Conservation (phyloP, 805 yeast genomes). For the Wickerhamomyces rabaulensis region DNA sequence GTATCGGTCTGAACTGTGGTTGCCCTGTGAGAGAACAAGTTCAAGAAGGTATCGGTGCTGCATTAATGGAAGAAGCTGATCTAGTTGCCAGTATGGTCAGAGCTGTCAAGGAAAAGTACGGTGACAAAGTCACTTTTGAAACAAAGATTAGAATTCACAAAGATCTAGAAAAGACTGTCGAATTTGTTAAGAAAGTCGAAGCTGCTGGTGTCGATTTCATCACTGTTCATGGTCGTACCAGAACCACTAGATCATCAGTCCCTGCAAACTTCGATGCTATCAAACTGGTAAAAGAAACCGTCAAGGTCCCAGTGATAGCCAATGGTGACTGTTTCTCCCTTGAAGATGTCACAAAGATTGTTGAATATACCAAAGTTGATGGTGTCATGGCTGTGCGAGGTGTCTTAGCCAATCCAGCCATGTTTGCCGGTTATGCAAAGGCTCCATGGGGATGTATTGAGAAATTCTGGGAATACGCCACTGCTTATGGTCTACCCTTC, state of each 20-base stretch:
- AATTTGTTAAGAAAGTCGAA: constrained; percentile 69
- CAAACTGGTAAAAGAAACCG: constrained; percentile 44
- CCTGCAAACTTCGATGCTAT: constrained; percentile 87
- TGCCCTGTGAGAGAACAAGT: constrained; percentile 96
- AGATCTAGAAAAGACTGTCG: constrained; percentile 66
- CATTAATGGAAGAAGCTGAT: constrained; percentile 80
- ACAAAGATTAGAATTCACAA: constrained; percentile 88
- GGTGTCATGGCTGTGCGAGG: constrained; percentile 98
- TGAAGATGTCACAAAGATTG: constrained; percentile 60
- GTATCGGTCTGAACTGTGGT: constrained; percentile 93
- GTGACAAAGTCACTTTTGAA: constrained; percentile 70
- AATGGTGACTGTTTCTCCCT: constrained; percentile 88
- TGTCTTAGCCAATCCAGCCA: constrained; percentile 75
- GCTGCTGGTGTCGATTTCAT: constrained; percentile 89
- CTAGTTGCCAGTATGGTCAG: constrained; percentile 77
- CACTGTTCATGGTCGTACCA: constrained; percentile 91
- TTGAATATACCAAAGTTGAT: constrained; percentile 65
- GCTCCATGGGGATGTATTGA: constrained; percentile 95
- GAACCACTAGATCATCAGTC: constrained; percentile 74
- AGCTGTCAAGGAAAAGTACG: constrained; percentile 74
- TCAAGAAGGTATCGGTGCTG: constrained; percentile 95
- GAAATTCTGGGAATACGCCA: constrained; percentile 69
- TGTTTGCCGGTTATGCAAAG: constrained; percentile 65
- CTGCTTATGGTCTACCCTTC: constrained; percentile 80
- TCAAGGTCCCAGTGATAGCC: constrained; percentile 80